Evolutionary conservation across 169 alveolate species (phyloP), one percentile per base, ranked within the genome.

Genomic region (Eimeria falciformis): DNA sequence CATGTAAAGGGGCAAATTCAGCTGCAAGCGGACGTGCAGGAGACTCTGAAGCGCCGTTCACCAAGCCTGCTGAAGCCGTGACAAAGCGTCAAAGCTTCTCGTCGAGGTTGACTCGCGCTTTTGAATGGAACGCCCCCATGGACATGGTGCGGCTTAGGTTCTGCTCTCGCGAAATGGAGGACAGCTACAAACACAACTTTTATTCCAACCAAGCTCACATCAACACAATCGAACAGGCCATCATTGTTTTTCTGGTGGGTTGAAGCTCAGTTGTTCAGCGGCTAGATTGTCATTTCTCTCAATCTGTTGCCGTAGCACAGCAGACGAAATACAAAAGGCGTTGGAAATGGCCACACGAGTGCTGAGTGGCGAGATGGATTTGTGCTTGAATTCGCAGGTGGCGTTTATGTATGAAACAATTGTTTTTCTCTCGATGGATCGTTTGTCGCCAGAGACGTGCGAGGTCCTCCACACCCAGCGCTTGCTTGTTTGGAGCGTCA

Each of bases 171-270:
- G 89, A 79, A 37, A 55, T 89, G 83, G 93, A 89, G 65, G 90
- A 89, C 53, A 50, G 89, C 73, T 89, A 89, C 55, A 69, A 89
- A 65, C 93, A 73, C 69, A 46, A 58, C 47, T 73, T 73, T 27
- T 89, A 89, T 53, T 58, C 93, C 3, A 79, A 65, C 55, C 73
- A 89, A 37, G 75, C 90, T 5, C 77, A 89, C 71, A 65, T 89
- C 27, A 78, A 53, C 55, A 66, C 90, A 43, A 73, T 89, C 40
- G 89, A 89, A 45, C 93, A 89, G 37, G 93, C 90, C 27, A 81
- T 89, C 53, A 62, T 89, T 79, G 75, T 89, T 5, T 89, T 89
- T 79, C 37, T 89, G 90, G 93, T 89, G 37, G 23, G 93, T 29
- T 29, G 12, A 56, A 25, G 40, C 40, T 33, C 40, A 33, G 40